These are phyloP conservation scores for Mytilinidion resinicola DNA, from an alignment of 495 filamentous ascomycete genomes.

Conservation along the genomic window DNA sequence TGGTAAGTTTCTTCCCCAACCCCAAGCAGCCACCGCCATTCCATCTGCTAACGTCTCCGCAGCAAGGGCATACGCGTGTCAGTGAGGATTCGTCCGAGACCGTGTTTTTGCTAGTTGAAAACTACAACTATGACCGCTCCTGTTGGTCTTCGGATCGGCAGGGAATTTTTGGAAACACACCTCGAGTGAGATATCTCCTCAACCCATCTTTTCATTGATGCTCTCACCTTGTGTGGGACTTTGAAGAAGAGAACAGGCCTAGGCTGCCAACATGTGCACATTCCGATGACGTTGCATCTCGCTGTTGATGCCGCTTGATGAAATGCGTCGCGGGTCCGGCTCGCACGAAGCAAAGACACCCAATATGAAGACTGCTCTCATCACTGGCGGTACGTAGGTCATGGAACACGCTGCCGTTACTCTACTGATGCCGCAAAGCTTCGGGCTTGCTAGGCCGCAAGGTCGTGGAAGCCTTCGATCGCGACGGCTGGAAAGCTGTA, in stretches of 20 bases:
- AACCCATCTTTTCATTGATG: slow-evolving; percentile 26
- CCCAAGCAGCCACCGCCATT: too few relatives aligned
- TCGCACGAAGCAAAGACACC: background rate
- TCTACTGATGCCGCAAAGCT: slow-evolving; percentile 10
- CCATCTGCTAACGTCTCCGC: slow-evolving; percentile 23
- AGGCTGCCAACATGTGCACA: background rate
- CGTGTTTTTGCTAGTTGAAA: slow-evolving; percentile 40
- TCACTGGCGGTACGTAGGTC: slow-evolving; percentile 67
- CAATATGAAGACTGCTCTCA: slow-evolving; percentile 58
- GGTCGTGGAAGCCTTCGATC: slow-evolving; percentile 66
- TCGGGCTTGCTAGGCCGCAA: slow-evolving; percentile 73
- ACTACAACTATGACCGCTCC: slow-evolving; percentile 33
- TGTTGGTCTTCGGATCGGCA: slow-evolving; percentile 22
- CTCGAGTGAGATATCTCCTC: background rate
- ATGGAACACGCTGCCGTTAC: background rate
- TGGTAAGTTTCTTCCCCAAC: too few relatives aligned
- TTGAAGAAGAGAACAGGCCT: slow-evolving; percentile 12
- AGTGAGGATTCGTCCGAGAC: slow-evolving; percentile 39
- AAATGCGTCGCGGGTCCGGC: background rate
- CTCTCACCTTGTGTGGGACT: slow-evolving; percentile 3
- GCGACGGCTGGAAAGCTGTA: slow-evolving; percentile 63
- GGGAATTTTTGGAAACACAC: slow-evolving; percentile 30
- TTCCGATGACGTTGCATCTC: slow-evolving; percentile 2
- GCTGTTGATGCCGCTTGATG: background rate
- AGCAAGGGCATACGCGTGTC: slow-evolving; percentile 34